Evolutionary conservation across 2,329 filamentous ascomycete genomes (phyloP), one percentile per base, ranked within the genome.

Genomic region (Ophiostoma perfectum): DNA sequence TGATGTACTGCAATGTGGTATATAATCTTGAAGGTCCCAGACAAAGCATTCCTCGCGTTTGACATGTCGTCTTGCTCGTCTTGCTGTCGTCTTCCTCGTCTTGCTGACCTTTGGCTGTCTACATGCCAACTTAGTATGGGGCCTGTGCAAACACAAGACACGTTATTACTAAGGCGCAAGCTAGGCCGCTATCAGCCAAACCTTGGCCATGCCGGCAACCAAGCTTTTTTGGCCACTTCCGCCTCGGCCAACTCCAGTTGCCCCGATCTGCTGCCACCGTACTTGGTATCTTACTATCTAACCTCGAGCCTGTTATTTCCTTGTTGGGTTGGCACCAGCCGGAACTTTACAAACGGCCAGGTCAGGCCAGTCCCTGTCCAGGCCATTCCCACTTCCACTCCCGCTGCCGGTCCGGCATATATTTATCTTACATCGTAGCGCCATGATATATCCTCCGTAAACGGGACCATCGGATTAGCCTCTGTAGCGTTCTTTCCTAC

Each of bases 271-370:
- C 27, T 27, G 27, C 27, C 27, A 27, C 27, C 27, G 27, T 27
- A 27, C 27, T 27, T 27, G 27, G 27, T 27, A 27, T 1, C 1
- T 1, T 2, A 27, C 27, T 27, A 27, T n/a, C 42, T 18, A 27
- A 18, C 36, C 47, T n/a, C 18, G 47, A n/a, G 47, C 47, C 47
- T 38, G 39, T 11, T 64, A 7, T 64, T 64, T 45, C 63, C 63
- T 47, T 47, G 41, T 64, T 64, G 12, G 63, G 41, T 47, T 47
- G 63, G 63, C 60, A 63, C 60, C 14, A 63, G 3, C 41, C 62
- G 62, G 62, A 41, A 64, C 39, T 36, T 47, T 4, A 27, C 27
- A 1, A 27, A 27, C 27, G 27, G 27, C 27, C 27, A 27, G 27
- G 27, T 27, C 27, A 27, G 27, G 27, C 27, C 27, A 27, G 27